Base-by-base conservation (phyloP, 2,329 filamentous ascomycete genomes). In the Fusarium anthophilum region DNA sequence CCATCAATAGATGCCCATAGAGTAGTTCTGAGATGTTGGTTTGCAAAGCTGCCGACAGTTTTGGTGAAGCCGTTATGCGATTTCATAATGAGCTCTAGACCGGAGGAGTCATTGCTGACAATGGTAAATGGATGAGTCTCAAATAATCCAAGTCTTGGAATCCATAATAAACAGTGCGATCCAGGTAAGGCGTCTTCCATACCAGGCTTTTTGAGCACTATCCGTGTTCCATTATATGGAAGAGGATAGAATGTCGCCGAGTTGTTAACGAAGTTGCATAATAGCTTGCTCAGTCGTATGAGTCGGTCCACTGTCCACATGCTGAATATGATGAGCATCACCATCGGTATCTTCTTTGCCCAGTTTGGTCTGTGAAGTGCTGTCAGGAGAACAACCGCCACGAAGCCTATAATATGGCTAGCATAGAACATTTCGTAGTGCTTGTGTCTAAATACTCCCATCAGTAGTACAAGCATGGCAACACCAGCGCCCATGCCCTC, bases 121-220 rank as follows among this genome's bases (percentile, higher is more conserved):
- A 90, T 86, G 0, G 87, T 90, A 66, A 90, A 90, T 1, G 88
- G 88, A 69, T 91, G 88, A 2, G 82, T 87, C 75, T 90, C 85
- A 24, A 86, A 81, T 3, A 80, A 66, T n/a, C 87, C 84, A 41
- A 91, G 83, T 5, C 81, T 78, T 0, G 88, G 89, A 10, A 90
- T 84, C 86, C 87, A 90, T 32, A 90, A 77, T 62, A 88, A 90
- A 67, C 86, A 87, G 70, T 91, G 88, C 1, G 66, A 63, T 37
- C 77, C 77, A 0, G 76, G 56, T 14, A 65, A 26, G 18, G 26
- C 64, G 4, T 83, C 82, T 11, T 78, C 72, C 22, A 75, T 73
- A 2, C 83, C 77, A 1, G 83, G 82, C 26, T 84, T 86, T 73
- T 84, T 84, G 22, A 89, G 80, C 4, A 86, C 77, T 4, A 89